Conservation (phyloP, 257 asterid species). For the Forsythia suspensa region DNA sequence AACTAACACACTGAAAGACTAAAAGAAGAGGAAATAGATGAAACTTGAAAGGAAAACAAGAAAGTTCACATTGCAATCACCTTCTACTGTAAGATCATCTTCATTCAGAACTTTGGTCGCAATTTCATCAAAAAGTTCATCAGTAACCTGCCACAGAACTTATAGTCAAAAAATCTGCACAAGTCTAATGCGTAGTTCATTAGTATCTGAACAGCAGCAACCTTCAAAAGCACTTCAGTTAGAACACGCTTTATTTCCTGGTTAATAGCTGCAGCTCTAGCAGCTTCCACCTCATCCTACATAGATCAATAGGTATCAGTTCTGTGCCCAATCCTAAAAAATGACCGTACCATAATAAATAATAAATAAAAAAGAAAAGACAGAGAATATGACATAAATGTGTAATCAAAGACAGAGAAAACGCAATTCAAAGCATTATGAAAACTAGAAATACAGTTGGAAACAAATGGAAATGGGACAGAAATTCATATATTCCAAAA, state of each 20-base stretch:
- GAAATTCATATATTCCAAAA: neutral
- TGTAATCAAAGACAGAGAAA: neutral
- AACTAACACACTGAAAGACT: conserved; percentile 4
- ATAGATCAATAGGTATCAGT: conserved; percentile 25
- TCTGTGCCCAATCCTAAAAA: conserved; percentile 23
- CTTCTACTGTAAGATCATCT: conserved; percentile 67
- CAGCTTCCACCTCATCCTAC: conserved; percentile 93
- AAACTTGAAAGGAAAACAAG: conserved; percentile 7
- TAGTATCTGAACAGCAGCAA: conserved; percentile 41
- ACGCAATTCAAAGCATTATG: neutral
- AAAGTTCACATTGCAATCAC: conserved; percentile 37
- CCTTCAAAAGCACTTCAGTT: conserved; percentile 97
- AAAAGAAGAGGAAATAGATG: conserved; percentile 13
- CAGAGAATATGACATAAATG: neutral
- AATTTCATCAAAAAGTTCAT: conserved; percentile 94
- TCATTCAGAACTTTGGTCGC: conserved; percentile 90
- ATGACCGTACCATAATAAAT: neutral
- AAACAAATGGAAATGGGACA: neutral
- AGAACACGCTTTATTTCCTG: conserved; percentile 92
- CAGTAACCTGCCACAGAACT: conserved; percentile 81
- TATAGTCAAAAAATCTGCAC: conserved; percentile 32
- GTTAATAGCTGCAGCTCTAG: conserved; percentile 84
- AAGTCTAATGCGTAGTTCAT: conserved; percentile 18
- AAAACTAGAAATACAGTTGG: neutral
- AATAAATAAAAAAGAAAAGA: neutral